Percentiles rank a stretch among this genome's conserved stretches.
Evolutionary conservation across 352 stramenopile species (phyloP).

Genomic region (Globisporangium cederbergense): DNA sequence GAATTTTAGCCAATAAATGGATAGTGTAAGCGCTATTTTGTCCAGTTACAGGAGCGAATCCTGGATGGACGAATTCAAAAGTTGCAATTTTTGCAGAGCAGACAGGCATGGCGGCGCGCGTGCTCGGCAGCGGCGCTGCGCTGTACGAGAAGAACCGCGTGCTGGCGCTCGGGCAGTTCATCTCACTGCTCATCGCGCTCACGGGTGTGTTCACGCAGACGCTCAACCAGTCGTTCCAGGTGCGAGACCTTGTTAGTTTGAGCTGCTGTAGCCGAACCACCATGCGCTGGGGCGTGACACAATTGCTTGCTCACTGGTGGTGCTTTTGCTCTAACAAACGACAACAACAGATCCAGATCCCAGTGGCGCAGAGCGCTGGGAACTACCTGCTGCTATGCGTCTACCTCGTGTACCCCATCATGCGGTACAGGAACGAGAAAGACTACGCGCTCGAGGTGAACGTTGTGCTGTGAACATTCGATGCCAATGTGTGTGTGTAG

Average conservation of each 20-base stretch:
- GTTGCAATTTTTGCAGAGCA: not conserved
- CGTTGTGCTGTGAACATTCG: not conserved
- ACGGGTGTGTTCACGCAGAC: conserved; percentile 86
- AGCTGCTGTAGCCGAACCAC: not conserved
- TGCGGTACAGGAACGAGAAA: conserved; percentile 36
- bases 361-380: conserved; percentile 67
- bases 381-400: conserved; percentile 67
- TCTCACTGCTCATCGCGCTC: conserved; percentile 85
- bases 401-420: conserved; percentile 48
- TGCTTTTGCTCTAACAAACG: not conserved
- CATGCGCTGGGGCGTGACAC: not conserved
- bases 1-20: not conserved
- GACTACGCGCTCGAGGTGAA: conserved; percentile 48
- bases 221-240: conserved; percentile 77
- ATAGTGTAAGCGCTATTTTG: no score
- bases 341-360: conserved; percentile 58
- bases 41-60: no score
- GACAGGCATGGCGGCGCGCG: conserved; percentile 1
- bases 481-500: not conserved
- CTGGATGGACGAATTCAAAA: no score
- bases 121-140: conserved; percentile 8
- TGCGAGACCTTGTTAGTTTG: conserved; percentile 2
- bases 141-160: conserved; percentile 52
- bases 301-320: not conserved
- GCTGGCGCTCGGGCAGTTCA: conserved; percentile 81